A percentile compares a stretch with the other conserved stretches of the same genome.
Conservation (phyloP, 2,329 filamentous ascomycete species). For the Calonectria pseudoturangicola region DNA sequence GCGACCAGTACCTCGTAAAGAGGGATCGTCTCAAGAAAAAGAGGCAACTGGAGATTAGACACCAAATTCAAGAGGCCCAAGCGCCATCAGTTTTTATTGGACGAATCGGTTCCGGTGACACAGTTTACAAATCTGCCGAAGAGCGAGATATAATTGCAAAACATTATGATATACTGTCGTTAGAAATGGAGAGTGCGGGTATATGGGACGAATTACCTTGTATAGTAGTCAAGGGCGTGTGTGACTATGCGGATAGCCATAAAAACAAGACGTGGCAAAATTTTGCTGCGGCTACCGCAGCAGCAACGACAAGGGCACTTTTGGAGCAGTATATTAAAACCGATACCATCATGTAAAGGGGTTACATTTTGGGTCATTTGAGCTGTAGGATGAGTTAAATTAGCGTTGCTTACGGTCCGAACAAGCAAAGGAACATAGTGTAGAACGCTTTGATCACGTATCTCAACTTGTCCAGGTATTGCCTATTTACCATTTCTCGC, state of each 20-base stretch:
- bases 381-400: background rate
- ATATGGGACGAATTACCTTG: conserved; percentile 21
- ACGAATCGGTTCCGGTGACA: conserved; percentile 60
- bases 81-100: conserved; percentile 58
- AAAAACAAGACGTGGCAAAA: conserved; percentile 34
- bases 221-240: conserved; percentile 22
- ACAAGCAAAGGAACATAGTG: no score
- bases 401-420: no score
- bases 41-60: background rate
- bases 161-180: background rate
- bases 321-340: conserved; percentile 13
- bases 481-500: no score
- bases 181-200: conserved; percentile 33
- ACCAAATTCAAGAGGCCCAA: background rate
- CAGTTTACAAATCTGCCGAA: conserved; percentile 60
- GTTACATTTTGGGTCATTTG: no score
- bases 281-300: conserved; percentile 31
- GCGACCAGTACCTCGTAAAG: background rate
- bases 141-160: conserved; percentile 33
- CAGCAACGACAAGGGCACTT: conserved; percentile 18
- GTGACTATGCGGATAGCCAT: conserved; percentile 32
- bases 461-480: no score
- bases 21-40: conserved; percentile 10
- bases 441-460: no score
- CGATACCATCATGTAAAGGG: background rate